Evolutionary conservation across 345 rosid species (phyloP).

Genomic region (Leavenworthia alabamica): DNA sequence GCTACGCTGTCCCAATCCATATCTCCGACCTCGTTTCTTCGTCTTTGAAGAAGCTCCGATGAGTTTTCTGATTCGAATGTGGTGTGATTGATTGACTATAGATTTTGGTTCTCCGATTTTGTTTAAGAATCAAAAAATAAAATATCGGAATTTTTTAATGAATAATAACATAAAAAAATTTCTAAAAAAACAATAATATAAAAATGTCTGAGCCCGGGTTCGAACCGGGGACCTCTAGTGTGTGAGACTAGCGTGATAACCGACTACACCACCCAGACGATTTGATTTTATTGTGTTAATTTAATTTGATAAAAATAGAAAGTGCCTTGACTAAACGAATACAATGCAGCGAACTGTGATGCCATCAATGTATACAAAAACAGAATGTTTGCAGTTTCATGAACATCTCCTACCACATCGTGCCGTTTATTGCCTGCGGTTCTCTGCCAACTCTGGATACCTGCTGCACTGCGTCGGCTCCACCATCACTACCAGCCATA

Average conservation of each 20-base stretch:
- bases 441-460: constrained; percentile 17
- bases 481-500: constrained; percentile 26
- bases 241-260: constrained; percentile 84
- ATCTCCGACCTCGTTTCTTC: neutral
- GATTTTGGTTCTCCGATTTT: no score
- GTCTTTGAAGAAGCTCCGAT: constrained; percentile 4
- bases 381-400: constrained; percentile 25
- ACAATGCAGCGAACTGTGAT: neutral
- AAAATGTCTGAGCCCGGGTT: constrained; percentile 70
- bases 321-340: constrained; percentile 20
- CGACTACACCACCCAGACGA: constrained; percentile 38
- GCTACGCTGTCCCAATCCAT: constrained; percentile 40
- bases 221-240: constrained; percentile 81
- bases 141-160: no score
- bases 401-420: constrained; percentile 19
- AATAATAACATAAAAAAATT: no score
- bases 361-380: neutral
- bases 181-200: no score
- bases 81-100: no score
- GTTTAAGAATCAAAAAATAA: no score
- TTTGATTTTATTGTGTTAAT: no score
- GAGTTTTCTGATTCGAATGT: neutral
- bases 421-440: constrained; percentile 27
- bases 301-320: no score
- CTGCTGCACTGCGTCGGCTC: constrained; percentile 16